A percentile compares a stretch with the other conserved stretches of the same genome.
phyloP scores from a whole-genome alignment of 2,329 filamentous ascomycete genomes.

The Aspergillus caelatus region DNA sequence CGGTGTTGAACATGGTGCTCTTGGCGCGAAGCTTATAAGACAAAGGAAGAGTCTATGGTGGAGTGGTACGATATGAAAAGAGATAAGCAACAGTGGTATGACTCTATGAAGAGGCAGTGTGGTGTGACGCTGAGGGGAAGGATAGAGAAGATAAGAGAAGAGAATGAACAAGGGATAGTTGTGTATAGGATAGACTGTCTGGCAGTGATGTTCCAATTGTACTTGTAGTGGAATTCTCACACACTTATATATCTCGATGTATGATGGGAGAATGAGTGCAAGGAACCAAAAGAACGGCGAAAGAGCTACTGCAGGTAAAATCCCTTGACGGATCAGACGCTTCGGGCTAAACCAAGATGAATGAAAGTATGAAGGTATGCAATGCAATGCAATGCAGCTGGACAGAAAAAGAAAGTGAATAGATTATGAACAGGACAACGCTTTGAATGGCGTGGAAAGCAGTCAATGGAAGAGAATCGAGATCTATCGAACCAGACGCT shows the following conservation, averaged over 20 bases:
- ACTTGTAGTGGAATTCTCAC: not conserved
- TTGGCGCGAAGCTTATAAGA: not conserved
- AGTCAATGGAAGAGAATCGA: slow-evolving; percentile 10
- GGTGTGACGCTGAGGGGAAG: slow-evolving; percentile 1
- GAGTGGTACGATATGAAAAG: slow-evolving; percentile 1
- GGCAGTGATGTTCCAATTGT: not conserved
- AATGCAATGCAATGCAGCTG: slow-evolving; percentile 6
- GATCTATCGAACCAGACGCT: slow-evolving; percentile 2
- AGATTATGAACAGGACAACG: not conserved
- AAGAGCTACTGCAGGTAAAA: slow-evolving; percentile 7
- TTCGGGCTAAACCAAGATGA: not conserved
- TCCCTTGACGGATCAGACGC: not conserved
- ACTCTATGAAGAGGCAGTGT: not conserved
- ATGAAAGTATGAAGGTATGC: slow-evolving; percentile 1
- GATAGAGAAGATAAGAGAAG: not conserved
- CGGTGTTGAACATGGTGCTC: slow-evolving; percentile 19
- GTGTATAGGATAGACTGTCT: not conserved
- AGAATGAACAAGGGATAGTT: not conserved
- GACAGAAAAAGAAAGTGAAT: slow-evolving; percentile 4
- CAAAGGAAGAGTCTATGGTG: not conserved
- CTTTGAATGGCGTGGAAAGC: not conserved
- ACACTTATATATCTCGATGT: slow-evolving; percentile 11
- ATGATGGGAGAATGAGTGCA: not conserved
- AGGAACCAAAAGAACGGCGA: slow-evolving; percentile 1
- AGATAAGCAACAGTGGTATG: not conserved